Evolutionary conservation across 164 flowering plant species (phyloP), one percentile per base, ranked within the genome.

Genomic region (Vitis labrusca): DNA sequence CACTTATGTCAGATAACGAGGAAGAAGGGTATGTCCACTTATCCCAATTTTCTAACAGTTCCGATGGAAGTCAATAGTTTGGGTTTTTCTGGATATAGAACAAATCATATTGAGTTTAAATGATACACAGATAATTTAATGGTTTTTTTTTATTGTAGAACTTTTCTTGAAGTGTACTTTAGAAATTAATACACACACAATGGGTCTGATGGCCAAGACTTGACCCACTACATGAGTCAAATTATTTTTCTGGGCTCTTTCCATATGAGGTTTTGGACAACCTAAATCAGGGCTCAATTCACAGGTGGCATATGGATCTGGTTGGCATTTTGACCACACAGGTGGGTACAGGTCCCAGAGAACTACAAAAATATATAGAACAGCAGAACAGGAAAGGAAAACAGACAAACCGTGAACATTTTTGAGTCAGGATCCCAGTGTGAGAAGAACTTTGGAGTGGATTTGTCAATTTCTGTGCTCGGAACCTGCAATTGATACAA

Each of bases 401-500:
- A 51, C 4, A 70, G 23, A 55, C 89, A 57, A 69, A 95, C 98
- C 80, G 99, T 95, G 79, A 95, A 96, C 97, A 93, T 93, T 78
- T 96, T 93, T 30, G 98, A 88, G 77, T 96, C 99, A 10, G 93
- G 94, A 78, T 96, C 99, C 99, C 99, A 96, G 68, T 93, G 98
- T 17, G 98, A 89, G 77, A 96, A 96, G 80, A 96, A 96, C 73
- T 96, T 96, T 29, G 97, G 95, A 61, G 98, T 90, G 32, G 97
- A 89, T 78, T 96, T 96, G 77, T 96, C 99, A 68, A 96, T 89
- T 76, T 96, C 99, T 32, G 89, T 93, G 85, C 99, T 96, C 2
- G 99, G 99, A 77, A 96, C 98, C 99, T 96, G 82, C 63, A 77
- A 76, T 55, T 29, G 6, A 37, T 10, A 63, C 29, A 19, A 50